phyloP scores from a whole-genome alignment of 1,139 yeast species.

The Zygoascus hellenicus region DNA sequence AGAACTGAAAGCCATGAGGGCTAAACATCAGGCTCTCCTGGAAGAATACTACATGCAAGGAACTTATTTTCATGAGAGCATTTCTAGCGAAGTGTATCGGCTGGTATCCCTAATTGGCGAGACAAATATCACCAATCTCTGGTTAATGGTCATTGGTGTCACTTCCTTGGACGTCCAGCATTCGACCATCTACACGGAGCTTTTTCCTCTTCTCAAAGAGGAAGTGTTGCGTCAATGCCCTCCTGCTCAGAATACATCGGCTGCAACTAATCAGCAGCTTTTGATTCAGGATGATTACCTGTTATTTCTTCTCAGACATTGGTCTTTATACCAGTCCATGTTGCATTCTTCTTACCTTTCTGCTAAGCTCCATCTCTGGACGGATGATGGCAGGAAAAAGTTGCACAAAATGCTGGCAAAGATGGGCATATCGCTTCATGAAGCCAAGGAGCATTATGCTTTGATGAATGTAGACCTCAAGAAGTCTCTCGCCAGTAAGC shows the following conservation, averaged over 20 bases:
- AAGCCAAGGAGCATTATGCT: conserved; percentile 88
- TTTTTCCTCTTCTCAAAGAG: conserved; percentile 70
- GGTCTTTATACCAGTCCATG: conserved; percentile 90
- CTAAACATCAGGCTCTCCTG: conserved; percentile 16
- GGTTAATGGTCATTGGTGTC: conserved; percentile 89
- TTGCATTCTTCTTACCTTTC: conserved; percentile 85
- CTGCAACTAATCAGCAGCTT: conserved; percentile 62
- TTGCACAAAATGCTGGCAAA: conserved; percentile 89
- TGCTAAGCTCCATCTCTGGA: conserved; percentile 81
- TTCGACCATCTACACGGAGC: conserved; percentile 68
- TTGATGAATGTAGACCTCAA: conserved; percentile 82
- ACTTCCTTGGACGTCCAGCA: conserved; percentile 71
- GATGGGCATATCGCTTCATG: conserved; percentile 88
- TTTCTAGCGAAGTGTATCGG: conserved; percentile 75
- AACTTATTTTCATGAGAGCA: conserved; percentile 66
- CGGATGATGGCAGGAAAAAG: conserved; percentile 83
- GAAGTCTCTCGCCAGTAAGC: conserved; percentile 61
- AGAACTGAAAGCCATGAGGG: conserved; percentile 20
- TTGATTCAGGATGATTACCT: conserved; percentile 75
- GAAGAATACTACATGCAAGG: conserved; percentile 48
- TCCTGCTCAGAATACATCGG: conserved; percentile 23
- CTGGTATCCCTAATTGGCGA: conserved; percentile 75
- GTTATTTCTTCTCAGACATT: conserved; percentile 79
- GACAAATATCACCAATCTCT: conserved; percentile 60
- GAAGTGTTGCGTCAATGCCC: conserved; percentile 73